Base-by-base conservation (phyloP, 192 early-diverging fungal genomes). In the Rhizoclosmatium globosum region DNA sequence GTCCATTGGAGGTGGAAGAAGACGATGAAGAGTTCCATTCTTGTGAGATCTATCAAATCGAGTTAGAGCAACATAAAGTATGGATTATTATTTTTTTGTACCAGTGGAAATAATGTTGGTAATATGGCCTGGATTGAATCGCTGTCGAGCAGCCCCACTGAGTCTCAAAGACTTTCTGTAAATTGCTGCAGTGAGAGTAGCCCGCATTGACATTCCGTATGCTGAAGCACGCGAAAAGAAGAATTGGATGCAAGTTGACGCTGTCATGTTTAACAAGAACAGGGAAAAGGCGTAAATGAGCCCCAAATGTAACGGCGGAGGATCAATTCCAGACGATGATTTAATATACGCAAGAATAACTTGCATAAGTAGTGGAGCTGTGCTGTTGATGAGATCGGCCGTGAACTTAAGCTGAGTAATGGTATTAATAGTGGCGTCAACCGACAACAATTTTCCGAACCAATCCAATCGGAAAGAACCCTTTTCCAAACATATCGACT, bases 91-190 rank as follows among this genome's bases (percentile, higher is more conserved):
- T 3, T 73, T 44, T 42, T 64, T 64, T 42, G 23, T 42, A 68
- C 67, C 67, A 43, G 81, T 82, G 1, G 68, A 59, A 65, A 93
- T 87, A 17, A 92, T 82, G 74, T 89, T 93, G 46, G 88, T 91
- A 62, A 93, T 87, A 67, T 88, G 81, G 0, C 91, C 92, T 74
- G 87, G 79, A 58, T 86, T 89, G 64, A 91, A 90, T 19, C 87
- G 79, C 59, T 88, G 87, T 38, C 90, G 82, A 2, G 89, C 71
- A 44, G 84, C 83, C 4, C 85, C 82, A 9, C 86, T 84, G 41
- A 93, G 73, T 0, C 82, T 81, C 21, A 91, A 76, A 3, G 90
- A 70, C 74, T 93, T 93, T 13, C 87, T 84, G 75, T 90, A 93
- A 53, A 93, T 86, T 56, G 85, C 66, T 19, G 76, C 85, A 21